Evolutionary conservation across 1,284 basidiomycete genomes (phyloP).

Genomic region (Apiotrichum domesticum): DNA sequence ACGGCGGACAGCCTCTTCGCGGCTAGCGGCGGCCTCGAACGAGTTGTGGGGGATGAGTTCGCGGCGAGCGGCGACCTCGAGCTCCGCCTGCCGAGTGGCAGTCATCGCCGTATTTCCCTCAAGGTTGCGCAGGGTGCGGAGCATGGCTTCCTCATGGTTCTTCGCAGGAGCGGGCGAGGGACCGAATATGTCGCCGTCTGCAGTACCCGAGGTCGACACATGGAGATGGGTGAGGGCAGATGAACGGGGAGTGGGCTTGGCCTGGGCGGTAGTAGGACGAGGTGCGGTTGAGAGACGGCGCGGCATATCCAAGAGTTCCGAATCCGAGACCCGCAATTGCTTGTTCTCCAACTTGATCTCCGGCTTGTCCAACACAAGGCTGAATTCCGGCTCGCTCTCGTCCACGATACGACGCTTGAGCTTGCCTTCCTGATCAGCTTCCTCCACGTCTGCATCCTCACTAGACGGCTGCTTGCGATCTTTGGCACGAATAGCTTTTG

Average conservation of each 20-base stretch:
- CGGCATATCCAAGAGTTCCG: neutral
- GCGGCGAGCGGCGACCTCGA: slow-evolving; percentile 26
- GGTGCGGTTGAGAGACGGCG: neutral
- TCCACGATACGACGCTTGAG: neutral
- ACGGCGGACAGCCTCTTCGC: slow-evolving; percentile 23
- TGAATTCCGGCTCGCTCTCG: neutral
- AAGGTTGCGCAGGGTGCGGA: slow-evolving; percentile 32
- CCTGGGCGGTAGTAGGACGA: neutral
- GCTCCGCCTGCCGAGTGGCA: slow-evolving; percentile 17
- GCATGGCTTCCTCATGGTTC: slow-evolving; percentile 25
- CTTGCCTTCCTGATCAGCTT: neutral
- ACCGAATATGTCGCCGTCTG: slow-evolving; percentile 8
- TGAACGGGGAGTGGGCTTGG: neutral
- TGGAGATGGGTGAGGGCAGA: neutral
- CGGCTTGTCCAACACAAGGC: too few relatives aligned
- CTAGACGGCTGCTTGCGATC: neutral
- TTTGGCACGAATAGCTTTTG: neutral
- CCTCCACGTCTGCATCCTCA: neutral
- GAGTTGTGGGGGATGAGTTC: slow-evolving; percentile 26
- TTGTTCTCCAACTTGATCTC: neutral
- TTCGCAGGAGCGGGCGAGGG: neutral
- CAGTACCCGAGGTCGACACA: neutral
- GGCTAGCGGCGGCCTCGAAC: neutral
- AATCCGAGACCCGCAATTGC: neutral
- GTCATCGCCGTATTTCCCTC: slow-evolving; percentile 22